These are phyloP conservation scores for Echium plantagineum DNA, from an alignment of 257 asterid species.

Conservation along the genomic window DNA sequence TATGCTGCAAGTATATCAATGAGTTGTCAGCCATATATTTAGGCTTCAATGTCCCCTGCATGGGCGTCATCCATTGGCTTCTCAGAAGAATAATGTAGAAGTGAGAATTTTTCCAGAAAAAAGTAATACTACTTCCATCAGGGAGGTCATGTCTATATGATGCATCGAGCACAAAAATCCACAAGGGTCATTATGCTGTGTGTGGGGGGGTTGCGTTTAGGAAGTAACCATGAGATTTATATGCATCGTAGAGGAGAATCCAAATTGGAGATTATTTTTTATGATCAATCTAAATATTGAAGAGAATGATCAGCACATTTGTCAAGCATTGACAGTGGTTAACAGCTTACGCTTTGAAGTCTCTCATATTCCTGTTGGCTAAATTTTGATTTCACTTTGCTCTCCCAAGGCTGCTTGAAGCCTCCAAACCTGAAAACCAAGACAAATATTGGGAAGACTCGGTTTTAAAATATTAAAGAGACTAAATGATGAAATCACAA, in stretches of 20 bases:
- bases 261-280: too few species aligned
- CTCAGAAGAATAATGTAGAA: not conserved
- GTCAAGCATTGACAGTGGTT: not conserved
- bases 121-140: too few species aligned
- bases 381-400: constrained; percentile 78
- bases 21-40: not conserved
- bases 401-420: constrained; percentile 99
- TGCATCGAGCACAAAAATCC: too few species aligned
- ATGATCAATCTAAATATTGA: not conserved
- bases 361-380: constrained; percentile 97
- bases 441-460: constrained; percentile 7
- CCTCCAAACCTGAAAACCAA: constrained; percentile 76
- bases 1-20: not conserved
- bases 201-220: too few species aligned
- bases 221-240: too few species aligned
- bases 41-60: not conserved
- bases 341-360: constrained; percentile 65
- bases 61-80: not conserved
- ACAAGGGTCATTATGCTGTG: too few species aligned
- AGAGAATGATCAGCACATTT: not conserved
- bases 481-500: not conserved
- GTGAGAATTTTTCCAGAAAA: not conserved
- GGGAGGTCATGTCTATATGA: too few species aligned
- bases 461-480: not conserved
- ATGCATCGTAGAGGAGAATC: too few species aligned